Evolutionary conservation across 768 basidiomycete species (phyloP), one percentile per base, ranked within the genome.

Genomic region (Lyophyllum atratum): DNA sequence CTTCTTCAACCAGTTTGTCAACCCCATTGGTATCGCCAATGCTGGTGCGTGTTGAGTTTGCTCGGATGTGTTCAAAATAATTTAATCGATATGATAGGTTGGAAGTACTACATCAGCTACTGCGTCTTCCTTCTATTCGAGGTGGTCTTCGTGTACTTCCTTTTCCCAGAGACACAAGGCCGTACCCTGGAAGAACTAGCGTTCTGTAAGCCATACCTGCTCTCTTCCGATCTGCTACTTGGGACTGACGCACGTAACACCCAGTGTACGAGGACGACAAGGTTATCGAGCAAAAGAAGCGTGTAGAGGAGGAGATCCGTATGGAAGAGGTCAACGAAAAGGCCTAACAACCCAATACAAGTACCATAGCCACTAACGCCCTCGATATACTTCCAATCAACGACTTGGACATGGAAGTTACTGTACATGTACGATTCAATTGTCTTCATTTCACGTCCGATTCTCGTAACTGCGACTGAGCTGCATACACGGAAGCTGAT

Each of bases 1-100:
- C 6, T 84, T 83, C 72, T 83, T 86, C 77, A 87, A 87, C 64
- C 83, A 84, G 61, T 86, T 84, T 67, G 83, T 85, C 52, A 85
- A 85, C 66, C 84, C 85, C 7, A 85, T 85, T 60, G 83, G 83
- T n/a, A 80, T 85, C 56, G 73, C 70, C 26, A 79, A 82, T 50
- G 74, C 80, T 31, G 80, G 77, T 73, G 40, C 12, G 68, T 61
- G 5, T 42, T 19, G 24, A 44, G 11, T 49, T 28, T 11, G 28
- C 26, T 21, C 6, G 6, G 51, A 8, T 7, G 48, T 25, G 28
- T 21, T 19, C 21, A 44, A 8, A 21, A 14, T 37, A 9, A 31
- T 14, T 43, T n/a, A 17, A 6, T 44, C 51, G 19, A 21, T 28
- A 42, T 22, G 40, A 21, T 44, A 73, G 76, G 81, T 2, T 86